Percentiles rank a stretch among this genome's conserved stretches.
These are phyloP conservation scores for Pleurotus citrinopileatus DNA, from an alignment of 768 basidiomycete genomes.

Conservation along the genomic window DNA sequence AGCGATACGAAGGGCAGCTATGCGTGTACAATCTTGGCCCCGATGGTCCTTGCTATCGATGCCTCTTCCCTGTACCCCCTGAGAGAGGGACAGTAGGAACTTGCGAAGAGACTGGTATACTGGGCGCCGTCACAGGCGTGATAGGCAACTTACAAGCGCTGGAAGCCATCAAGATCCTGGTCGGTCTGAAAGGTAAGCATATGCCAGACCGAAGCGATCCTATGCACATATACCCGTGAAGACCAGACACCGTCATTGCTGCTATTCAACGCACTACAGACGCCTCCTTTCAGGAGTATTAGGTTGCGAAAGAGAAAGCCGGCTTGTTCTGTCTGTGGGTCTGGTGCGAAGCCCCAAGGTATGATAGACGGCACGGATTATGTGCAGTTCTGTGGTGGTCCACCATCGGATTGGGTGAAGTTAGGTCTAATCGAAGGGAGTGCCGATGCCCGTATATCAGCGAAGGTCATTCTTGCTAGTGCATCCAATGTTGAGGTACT, in stretches of 20 bases:
- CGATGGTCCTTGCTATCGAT: conserved; percentile 88
- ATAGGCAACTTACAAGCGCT: conserved; percentile 89
- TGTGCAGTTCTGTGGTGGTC: conserved; percentile 82
- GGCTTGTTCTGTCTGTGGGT: conserved; percentile 76
- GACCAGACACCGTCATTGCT: conserved; percentile 65
- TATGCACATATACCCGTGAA: conserved; percentile 18
- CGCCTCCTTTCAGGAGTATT: conserved; percentile 76
- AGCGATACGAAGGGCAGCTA: conserved; percentile 79
- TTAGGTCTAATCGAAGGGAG: conserved; percentile 45
- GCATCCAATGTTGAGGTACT: background rate
- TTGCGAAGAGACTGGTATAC: conserved; percentile 87
- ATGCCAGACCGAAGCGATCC: background rate
- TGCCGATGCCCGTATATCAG: conserved; percentile 39
- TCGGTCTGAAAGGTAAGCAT: conserved; percentile 58
- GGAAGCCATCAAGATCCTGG: conserved; percentile 80
- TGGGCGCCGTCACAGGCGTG: conserved; percentile 86
- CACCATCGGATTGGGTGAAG: conserved; percentile 60
- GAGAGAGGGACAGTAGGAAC: conserved; percentile 60
- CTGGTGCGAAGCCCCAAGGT: conserved; percentile 37
- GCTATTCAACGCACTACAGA: conserved; percentile 68
- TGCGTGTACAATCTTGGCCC: conserved; percentile 68
- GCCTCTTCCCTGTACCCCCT: conserved; percentile 84
- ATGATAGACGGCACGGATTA: conserved; percentile 67
- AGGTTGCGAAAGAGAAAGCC: conserved; percentile 72
- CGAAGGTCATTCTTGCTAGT: conserved; percentile 30